Percentiles rank a stretch among this genome's conserved stretches.
phyloP scores from a whole-genome alignment of 176 grass and related monocot species.

The Eleusine indica region DNA sequence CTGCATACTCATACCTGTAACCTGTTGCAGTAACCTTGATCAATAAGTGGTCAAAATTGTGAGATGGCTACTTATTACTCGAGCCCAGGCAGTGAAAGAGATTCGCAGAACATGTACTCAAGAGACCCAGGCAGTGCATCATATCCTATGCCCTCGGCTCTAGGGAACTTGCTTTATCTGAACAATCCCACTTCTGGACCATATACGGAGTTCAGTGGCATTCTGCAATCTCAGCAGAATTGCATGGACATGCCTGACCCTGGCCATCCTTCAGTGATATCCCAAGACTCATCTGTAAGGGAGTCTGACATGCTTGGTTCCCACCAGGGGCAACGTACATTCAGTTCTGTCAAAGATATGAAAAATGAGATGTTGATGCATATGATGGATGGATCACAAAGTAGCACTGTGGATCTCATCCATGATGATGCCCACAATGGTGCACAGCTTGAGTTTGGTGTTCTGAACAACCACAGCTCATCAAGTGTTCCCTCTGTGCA shows the following conservation, averaged over 20 bases:
- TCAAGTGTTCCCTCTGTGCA: conserved; percentile 49
- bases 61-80: conserved; percentile 84
- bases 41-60: neutral
- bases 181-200: conserved; percentile 54
- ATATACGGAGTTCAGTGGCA: conserved; percentile 67
- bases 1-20: neutral
- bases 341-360: conserved; percentile 51
- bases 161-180: conserved; percentile 82
- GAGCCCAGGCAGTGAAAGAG: conserved; percentile 70
- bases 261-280: conserved; percentile 43
- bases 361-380: conserved; percentile 64
- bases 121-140: conserved; percentile 50
- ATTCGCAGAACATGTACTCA: conserved; percentile 59
- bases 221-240: conserved; percentile 56
- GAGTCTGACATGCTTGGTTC: conserved; percentile 67
- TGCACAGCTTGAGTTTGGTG: conserved; percentile 65
- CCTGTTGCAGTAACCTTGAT: conserved; percentile 22
- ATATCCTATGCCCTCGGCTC: conserved; percentile 63
- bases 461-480: conserved; percentile 59
- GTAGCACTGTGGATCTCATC: conserved; percentile 42
- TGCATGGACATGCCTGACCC: conserved; percentile 56
- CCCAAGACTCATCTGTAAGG: conserved; percentile 55
- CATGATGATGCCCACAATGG: conserved; percentile 53
- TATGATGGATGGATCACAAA: conserved; percentile 53
- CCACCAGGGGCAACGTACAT: conserved; percentile 48